Conservation (phyloP, 805 yeast species). For the Teunomyces funiuensis region DNA sequence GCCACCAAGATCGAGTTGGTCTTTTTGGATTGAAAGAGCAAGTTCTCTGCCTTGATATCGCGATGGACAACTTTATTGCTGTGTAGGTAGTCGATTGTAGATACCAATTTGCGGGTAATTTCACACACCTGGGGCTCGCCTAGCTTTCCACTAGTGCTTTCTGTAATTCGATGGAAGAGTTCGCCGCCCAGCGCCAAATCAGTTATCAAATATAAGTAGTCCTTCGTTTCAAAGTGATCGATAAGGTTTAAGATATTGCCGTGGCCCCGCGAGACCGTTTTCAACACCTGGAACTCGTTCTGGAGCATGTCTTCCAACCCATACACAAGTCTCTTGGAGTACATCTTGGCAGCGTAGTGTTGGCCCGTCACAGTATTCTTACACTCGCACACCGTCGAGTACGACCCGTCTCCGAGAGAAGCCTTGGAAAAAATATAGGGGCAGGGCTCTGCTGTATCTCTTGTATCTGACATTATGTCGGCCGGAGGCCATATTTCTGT, state of each 20-base stretch:
- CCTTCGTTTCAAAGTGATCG: constrained; percentile 69
- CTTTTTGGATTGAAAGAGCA: constrained; percentile 45
- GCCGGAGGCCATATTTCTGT: constrained; percentile 24
- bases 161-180: constrained; percentile 57
- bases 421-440: constrained; percentile 32
- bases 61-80: constrained; percentile 62
- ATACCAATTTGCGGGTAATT: constrained; percentile 49
- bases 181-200: constrained; percentile 71
- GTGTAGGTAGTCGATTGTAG: constrained; percentile 61
- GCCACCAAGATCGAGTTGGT: constrained; percentile 46
- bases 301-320: constrained; percentile 55
- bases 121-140: constrained; percentile 48
- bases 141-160: constrained; percentile 38
- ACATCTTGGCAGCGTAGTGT: constrained; percentile 53
- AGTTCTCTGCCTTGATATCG: constrained; percentile 72
- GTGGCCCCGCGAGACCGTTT: constrained; percentile 49
- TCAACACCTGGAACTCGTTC: constrained; percentile 60
- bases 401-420: constrained; percentile 42
- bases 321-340: constrained; percentile 47
- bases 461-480: constrained; percentile 13
- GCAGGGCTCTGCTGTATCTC: constrained; percentile 23
- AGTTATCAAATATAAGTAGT: constrained; percentile 56
- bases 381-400: constrained; percentile 51
- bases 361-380: constrained; percentile 39
- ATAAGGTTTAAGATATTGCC: constrained; percentile 58